Conservation (phyloP, 441 rosid genomes). For the Manihot esculenta region DNA sequence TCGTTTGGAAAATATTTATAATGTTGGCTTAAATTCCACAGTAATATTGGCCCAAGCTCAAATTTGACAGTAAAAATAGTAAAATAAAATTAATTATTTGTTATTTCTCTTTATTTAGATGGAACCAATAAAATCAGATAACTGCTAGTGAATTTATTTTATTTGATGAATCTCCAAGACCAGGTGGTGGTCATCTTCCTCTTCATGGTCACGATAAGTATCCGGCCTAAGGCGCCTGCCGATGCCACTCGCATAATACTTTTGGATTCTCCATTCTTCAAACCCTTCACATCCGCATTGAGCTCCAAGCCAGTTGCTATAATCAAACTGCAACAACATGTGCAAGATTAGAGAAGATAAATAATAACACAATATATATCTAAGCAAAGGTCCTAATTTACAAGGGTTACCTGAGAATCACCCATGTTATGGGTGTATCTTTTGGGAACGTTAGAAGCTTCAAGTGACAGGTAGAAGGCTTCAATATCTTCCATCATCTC, state of each 20-base stretch:
- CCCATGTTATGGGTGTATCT: slow-evolving; percentile 51
- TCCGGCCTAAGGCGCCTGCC: slow-evolving; percentile 34
- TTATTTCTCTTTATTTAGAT: too few relatives aligned
- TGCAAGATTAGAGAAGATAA: too few relatives aligned
- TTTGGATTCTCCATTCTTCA: slow-evolving; percentile 63
- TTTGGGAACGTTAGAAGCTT: slow-evolving; percentile 53
- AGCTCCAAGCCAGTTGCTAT: slow-evolving; percentile 55
- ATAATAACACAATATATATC: too few relatives aligned
- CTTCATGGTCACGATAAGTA: slow-evolving; percentile 59
- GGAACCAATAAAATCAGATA: background rate
- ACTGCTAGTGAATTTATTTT: background rate
- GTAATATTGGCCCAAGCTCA: too few relatives aligned
- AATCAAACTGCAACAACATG: slow-evolving; percentile 42
- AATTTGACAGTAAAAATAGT: too few relatives aligned
- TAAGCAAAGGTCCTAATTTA: too few relatives aligned
- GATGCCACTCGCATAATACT: slow-evolving; percentile 32
- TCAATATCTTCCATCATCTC: slow-evolving; percentile 62
- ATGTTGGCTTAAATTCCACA: too few relatives aligned
- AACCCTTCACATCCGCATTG: slow-evolving; percentile 39
- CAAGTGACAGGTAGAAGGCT: slow-evolving; percentile 43
- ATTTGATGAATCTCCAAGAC: slow-evolving; percentile 28
- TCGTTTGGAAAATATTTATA: too few relatives aligned
- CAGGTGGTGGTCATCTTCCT: slow-evolving; percentile 51
- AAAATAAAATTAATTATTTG: too few relatives aligned
- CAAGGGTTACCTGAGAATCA: slow-evolving; percentile 35